Conservation (phyloP, 805 yeast genomes). For the Cyberlindnera galapagoensis region DNA sequence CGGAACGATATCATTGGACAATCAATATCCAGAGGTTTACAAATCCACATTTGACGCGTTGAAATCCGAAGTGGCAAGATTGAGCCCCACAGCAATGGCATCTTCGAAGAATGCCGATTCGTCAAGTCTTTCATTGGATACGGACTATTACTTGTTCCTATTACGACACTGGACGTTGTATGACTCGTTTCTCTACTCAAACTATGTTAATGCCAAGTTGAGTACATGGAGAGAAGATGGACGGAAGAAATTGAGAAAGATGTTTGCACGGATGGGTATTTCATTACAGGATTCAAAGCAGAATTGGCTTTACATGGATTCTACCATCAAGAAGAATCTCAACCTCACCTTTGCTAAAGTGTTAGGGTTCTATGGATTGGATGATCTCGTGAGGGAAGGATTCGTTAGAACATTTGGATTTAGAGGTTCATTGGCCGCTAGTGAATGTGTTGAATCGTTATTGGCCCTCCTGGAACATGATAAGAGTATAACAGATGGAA, state of each 20-base stretch:
- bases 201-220: slow-evolving; percentile 82
- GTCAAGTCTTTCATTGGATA: slow-evolving; percentile 55
- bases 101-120: slow-evolving; percentile 32
- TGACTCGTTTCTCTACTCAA: slow-evolving; percentile 86
- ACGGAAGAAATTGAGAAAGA: slow-evolving; percentile 72
- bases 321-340: slow-evolving; percentile 66
- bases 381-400: slow-evolving; percentile 78
- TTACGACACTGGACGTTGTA: slow-evolving; percentile 91
- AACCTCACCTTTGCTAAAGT: slow-evolving; percentile 64
- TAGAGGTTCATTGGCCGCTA: slow-evolving; percentile 81
- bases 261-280: slow-evolving; percentile 96
- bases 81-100: slow-evolving; percentile 37
- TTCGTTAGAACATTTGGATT: slow-evolving; percentile 83
- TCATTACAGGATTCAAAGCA: slow-evolving; percentile 85
- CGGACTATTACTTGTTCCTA: slow-evolving; percentile 80
- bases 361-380: slow-evolving; percentile 70
- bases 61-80: slow-evolving; percentile 75
- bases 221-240: slow-evolving; percentile 92
- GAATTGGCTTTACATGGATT: slow-evolving; percentile 87
- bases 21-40: slow-evolving; percentile 68
- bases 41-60: slow-evolving; percentile 64
- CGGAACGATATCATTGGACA: slow-evolving; percentile 79
- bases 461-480: slow-evolving; percentile 78
- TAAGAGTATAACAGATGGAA: slow-evolving; percentile 19
- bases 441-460: slow-evolving; percentile 86